Evolutionary conservation across 768 basidiomycete species (phyloP).

Genomic region (Tricholoma flavovirens): DNA sequence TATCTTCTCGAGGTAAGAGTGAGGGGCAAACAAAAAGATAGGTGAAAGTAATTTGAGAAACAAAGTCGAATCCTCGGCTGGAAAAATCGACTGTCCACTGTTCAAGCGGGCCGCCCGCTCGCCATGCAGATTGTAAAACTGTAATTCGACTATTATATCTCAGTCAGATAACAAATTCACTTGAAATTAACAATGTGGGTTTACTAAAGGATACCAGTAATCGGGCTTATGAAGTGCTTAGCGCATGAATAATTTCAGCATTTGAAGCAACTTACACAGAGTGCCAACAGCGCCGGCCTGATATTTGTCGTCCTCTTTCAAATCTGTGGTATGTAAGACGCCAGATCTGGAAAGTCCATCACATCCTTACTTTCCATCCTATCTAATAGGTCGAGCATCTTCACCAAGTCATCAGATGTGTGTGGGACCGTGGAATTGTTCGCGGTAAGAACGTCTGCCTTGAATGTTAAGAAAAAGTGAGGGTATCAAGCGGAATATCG

Average conservation of each 20-base stretch:
- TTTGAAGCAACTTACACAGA: background rate
- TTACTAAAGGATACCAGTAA: conserved; percentile 1
- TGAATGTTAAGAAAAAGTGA: background rate
- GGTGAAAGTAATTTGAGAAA: conserved; percentile 1
- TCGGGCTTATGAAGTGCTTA: background rate
- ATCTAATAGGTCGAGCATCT: background rate
- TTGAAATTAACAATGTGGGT: background rate
- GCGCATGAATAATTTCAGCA: background rate
- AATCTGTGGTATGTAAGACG: background rate
- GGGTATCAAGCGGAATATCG: no score
- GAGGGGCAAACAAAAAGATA: background rate
- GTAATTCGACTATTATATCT: background rate
- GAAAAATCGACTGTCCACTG: conserved; percentile 1
- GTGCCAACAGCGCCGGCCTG: background rate
- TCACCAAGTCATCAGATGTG: background rate
- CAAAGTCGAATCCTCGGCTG: background rate
- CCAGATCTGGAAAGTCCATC: background rate
- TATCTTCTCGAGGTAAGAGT: background rate
- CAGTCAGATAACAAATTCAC: background rate
- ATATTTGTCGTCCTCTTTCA: background rate
- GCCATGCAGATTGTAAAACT: conserved; percentile 1
- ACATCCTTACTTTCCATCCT: background rate
- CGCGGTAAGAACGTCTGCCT: background rate
- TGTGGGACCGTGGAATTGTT: background rate
- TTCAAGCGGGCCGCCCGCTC: conserved; percentile 2